phyloP scores from a whole-genome alignment of 352 stramenopile genomes.

The Pythium diclinum region DNA sequence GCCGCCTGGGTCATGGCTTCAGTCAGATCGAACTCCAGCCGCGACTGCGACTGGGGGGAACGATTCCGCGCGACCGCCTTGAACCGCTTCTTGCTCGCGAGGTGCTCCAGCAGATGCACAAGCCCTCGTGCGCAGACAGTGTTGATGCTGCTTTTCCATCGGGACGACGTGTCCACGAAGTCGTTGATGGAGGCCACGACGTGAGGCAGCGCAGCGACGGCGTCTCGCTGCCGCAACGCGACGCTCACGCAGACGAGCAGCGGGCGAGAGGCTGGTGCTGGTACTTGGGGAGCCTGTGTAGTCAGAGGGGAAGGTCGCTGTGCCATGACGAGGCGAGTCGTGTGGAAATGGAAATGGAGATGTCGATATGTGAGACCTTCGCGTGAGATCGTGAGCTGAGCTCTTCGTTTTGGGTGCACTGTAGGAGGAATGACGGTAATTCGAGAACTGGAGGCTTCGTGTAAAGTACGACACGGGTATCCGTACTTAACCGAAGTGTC shows the following conservation, averaged over 20 bases:
- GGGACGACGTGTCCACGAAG: conserved; percentile 35
- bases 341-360: too few species aligned
- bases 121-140: conserved; percentile 34
- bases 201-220: conserved; percentile 27
- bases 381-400: too few species aligned
- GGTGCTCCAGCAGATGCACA: conserved; percentile 36
- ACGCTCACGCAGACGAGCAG: conserved; percentile 4
- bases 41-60: conserved; percentile 4
- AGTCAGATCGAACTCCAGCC: conserved; percentile 33
- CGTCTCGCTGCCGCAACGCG: conserved; percentile 22
- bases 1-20: conserved; percentile 21
- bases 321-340: too few species aligned
- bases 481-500: background rate
- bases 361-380: too few species aligned
- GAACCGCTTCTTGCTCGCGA: conserved; percentile 25
- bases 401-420: too few species aligned
- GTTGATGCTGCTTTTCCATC: conserved; percentile 34
- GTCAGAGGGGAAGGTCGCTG: too few species aligned
- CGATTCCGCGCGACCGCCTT: background rate
- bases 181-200: conserved; percentile 35
- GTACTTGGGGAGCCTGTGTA: too few species aligned
- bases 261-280: background rate
- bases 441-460: too few species aligned
- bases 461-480: background rate
- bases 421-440: too few species aligned